Conservation (phyloP, 805 yeast genomes). For the Metschnikowia colocasiae region DNA sequence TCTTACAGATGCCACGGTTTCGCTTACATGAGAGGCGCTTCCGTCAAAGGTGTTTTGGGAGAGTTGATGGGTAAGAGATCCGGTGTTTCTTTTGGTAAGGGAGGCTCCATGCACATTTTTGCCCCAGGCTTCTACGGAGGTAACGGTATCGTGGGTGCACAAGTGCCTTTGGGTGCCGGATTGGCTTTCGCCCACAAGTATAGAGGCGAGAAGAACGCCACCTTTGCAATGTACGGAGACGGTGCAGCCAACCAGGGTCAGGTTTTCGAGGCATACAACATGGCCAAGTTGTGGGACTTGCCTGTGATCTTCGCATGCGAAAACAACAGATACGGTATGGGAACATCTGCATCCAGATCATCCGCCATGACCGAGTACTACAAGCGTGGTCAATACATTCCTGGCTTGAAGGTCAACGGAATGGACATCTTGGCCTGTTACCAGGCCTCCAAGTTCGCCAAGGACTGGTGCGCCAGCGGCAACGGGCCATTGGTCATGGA, state of each 20-base stretch:
- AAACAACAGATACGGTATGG: constrained; percentile 99
- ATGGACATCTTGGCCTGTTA: constrained; percentile 95
- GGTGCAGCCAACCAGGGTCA: constrained; percentile 99
- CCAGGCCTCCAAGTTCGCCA: constrained; percentile 95
- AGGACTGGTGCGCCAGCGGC: constrained; percentile 90
- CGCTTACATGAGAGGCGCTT: constrained; percentile 92
- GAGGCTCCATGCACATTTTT: constrained; percentile 99
- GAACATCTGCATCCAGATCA: constrained; percentile 95
- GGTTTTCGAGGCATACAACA: constrained; percentile 95
- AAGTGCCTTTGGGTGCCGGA: constrained; percentile 97
- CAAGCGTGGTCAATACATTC: constrained; percentile 99
- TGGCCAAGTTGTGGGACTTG: constrained; percentile 98
- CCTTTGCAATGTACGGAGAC: constrained; percentile 93
- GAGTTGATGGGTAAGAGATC: constrained; percentile 95
- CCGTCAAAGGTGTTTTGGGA: constrained; percentile 85
- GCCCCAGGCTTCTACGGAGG: constrained; percentile 97
- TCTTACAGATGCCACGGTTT: constrained; percentile 99
- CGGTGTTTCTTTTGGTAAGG: constrained; percentile 96
- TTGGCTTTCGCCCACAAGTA: constrained; percentile 98
- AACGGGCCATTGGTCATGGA: constrained; percentile 96
- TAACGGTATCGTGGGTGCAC: constrained; percentile 99
- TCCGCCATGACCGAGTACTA: constrained; percentile 95
- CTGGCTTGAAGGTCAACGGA: constrained; percentile 97
- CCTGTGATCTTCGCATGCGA: constrained; percentile 96
- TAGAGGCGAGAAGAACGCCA: constrained; percentile 70